Base-by-base conservation (phyloP, 2,329 filamentous ascomycete genomes). In the Cadophora malorum region DNA sequence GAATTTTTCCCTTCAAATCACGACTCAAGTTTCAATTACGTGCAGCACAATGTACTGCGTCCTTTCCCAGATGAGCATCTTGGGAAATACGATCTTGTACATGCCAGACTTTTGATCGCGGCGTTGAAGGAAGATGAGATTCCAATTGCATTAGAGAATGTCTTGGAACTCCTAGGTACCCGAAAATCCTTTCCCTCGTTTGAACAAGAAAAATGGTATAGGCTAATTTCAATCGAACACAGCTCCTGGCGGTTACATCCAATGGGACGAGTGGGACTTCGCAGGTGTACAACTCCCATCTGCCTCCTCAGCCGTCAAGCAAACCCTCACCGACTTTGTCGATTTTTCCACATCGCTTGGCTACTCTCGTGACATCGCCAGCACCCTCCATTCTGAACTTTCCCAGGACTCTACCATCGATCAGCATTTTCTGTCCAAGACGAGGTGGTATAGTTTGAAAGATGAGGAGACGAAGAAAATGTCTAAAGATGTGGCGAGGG, bases 181-280 rank as follows among this genome's bases (percentile, higher is more conserved):
- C 14, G 4, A 35, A 1, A 3, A 33, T 9, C 31, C 31, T 6
- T 23, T 31, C n/a, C 4, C n/a, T 28, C 14, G 3, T n/a, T 28
- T 9, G 23, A 4, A 56, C 8, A 28, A 28, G 10, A 31, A 31
- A 4, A 31, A 33, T 9, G 16, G 16, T 19, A 19, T 14, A 6
- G 28, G 9, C 16, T 14, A 56, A n/a, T 28, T n/a, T 4, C 16
- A n/a, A 14, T 33, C 33, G 10, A 21, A 58, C 33, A 56, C 14
- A 59, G 56, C 56, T 28, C 56, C 61, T 3, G 47, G 61, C 12
- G 61, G 61, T 3, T 63, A 63, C n/a, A 52, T 63, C 21, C 61
- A 63, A 63, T 63, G 61, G 61, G 61, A 63, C 61, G 61, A 63
- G 21, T 63, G 47, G 61, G 33, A 50, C 12, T 63, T 52, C 9